Evolutionary conservation across 106 monocot species (phyloP), one percentile per base, ranked within the genome.

Genomic region (Apostasia shenzhenica): DNA sequence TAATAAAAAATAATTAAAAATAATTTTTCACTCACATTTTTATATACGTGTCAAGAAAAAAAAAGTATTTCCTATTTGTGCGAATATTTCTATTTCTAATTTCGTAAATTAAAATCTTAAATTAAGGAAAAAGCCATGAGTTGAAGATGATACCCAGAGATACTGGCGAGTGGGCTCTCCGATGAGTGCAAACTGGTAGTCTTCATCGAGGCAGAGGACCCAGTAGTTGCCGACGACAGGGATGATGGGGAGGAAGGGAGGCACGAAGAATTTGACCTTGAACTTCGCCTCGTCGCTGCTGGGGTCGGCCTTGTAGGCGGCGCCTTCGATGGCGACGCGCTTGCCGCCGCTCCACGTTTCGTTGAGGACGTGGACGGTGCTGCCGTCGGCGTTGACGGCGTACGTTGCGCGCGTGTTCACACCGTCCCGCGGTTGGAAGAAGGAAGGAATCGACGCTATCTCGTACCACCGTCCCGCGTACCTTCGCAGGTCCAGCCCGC

Each of bases 381-480:
- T 76, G 48, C 73, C 79, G 73, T 82, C 92, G 39, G 68, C 3
- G 71, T 80, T 74, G 52, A 95, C 81, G 45, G 82, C 70, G 83
- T 95, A 95, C 26, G 91, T 95, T 47, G 95, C 95, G 7, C 95
- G 77, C 55, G 95, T 95, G 82, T 86, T 77, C 58, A 38, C 55
- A 12, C 92, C 95, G 75, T 73, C 63, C 45, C 64, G 75, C 7
- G 95, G 92, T 78, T 95, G 92, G 75, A 86, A 86, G 26, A 61
- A 55, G 39, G 95, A 95, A 10, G 92, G 95, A 75, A 95, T 77
- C 9, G 85, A 86, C 8, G 95, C 95, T 60, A 95, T 95, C 86
- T 95, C 95, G 86, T 95, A 95, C 95, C 95, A 92, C 59, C 92
- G 68, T n/a, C 95, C 95, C 86, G 81, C 85, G 92, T 92, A 95